Conservation (phyloP, 1,139 yeast genomes). For the Geotrichum klebahnii region DNA sequence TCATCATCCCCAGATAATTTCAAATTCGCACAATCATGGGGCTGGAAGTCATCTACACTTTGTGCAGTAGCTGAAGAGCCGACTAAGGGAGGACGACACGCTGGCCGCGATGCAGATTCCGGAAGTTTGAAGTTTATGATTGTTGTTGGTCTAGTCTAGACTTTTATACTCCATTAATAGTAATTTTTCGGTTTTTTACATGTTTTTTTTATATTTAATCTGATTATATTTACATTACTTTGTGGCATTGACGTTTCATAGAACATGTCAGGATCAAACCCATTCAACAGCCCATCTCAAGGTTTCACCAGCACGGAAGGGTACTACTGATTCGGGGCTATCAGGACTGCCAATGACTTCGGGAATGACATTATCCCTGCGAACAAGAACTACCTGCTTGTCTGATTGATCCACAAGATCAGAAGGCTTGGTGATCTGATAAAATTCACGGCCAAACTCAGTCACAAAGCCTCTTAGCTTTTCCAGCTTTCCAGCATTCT, state of each 20-base stretch:
- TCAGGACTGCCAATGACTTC: constrained; percentile 48
- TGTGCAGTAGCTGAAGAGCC: constrained; percentile 45
- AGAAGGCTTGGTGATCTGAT: constrained; percentile 46
- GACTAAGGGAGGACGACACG: constrained; percentile 11
- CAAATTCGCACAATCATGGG: constrained; percentile 54
- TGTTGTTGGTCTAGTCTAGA: constrained; percentile 44
- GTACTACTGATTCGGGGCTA: constrained; percentile 60
- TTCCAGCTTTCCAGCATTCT: constrained; percentile 56
- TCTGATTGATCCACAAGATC: constrained; percentile 30
- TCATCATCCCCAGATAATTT: constrained; percentile 51
- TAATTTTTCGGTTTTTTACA: no score
- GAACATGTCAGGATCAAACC: constrained; percentile 36
- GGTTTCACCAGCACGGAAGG: constrained; percentile 81
- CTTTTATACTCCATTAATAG: neutral
- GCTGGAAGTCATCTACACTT: constrained; percentile 51
- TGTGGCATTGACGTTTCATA: neutral
- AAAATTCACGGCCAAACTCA: constrained; percentile 67
- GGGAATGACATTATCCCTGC: constrained; percentile 52
- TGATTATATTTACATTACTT: neutral
- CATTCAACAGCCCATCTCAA: constrained; percentile 76
- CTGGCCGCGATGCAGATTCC: constrained; percentile 36
- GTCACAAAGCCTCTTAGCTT: constrained; percentile 70
- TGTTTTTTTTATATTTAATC: constrained; percentile 3
- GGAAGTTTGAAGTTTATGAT: constrained; percentile 46
- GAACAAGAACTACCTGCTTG: constrained; percentile 38